Evolutionary conservation across 768 basidiomycete genomes (phyloP).

Genomic region (Suillus sp.): DNA sequence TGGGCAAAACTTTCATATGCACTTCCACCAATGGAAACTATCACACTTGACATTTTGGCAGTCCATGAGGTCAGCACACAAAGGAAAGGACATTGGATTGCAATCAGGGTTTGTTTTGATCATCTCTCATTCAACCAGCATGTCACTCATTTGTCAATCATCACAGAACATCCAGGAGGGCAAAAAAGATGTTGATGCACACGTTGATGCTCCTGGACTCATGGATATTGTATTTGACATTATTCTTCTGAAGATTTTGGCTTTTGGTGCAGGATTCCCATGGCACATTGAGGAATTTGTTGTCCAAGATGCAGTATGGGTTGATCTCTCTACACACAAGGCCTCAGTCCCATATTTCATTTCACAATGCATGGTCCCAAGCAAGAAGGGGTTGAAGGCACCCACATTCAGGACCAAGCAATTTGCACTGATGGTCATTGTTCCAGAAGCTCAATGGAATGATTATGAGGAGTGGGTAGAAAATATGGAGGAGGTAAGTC

Average conservation of each 20-base stretch:
- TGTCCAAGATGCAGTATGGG: conserved; percentile 8
- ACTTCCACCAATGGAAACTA: conserved; percentile 10
- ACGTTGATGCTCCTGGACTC: not conserved
- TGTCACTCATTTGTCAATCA: not conserved
- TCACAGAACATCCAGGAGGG: conserved; percentile 15
- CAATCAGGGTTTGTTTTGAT: not conserved
- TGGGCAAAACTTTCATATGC: conserved; percentile 7
- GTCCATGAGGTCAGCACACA: not conserved
- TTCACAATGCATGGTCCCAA: conserved; percentile 6
- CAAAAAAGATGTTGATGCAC: conserved; percentile 11
- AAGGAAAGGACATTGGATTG: not conserved
- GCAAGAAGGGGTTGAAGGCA: not conserved
- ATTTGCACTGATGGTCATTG: conserved; percentile 6
- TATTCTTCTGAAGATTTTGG: not conserved
- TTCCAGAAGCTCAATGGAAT: conserved; percentile 12
- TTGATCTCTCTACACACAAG: conserved; percentile 6
- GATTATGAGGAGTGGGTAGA: conserved; percentile 6
- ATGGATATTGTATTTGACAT: not conserved
- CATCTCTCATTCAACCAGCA: not conserved
- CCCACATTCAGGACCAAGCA: conserved; percentile 10
- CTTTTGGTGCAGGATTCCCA: not conserved
- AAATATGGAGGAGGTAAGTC: not conserved
- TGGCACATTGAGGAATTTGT: not conserved
- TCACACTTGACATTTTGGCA: conserved; percentile 8
- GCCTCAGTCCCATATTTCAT: conserved; percentile 4